Percentiles rank a stretch among this genome's conserved stretches.
Conservation (phyloP, 1,139 yeast genomes). For the Suzukiozyma palmioleophila region DNA sequence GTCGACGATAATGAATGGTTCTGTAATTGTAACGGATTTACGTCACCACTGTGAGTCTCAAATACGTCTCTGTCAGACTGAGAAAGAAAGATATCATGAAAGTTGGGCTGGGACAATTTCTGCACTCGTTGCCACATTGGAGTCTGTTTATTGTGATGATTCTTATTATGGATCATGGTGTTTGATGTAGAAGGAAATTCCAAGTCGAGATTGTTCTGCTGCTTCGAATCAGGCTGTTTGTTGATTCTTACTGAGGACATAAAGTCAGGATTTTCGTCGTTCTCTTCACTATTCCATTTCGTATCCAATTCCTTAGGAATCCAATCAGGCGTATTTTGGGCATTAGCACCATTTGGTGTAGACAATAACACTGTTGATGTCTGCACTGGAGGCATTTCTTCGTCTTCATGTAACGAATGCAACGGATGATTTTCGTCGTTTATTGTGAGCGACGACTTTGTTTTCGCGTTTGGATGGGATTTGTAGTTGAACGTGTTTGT, state of each 20-base stretch:
- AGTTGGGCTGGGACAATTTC: conserved; percentile 24
- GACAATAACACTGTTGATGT: conserved; percentile 9
- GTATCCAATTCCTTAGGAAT: conserved; percentile 40
- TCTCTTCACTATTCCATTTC: conserved; percentile 24
- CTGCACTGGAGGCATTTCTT: conserved; percentile 6
- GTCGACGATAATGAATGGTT: conserved; percentile 32
- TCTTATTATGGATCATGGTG: conserved; percentile 36
- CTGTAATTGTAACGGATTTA: conserved; percentile 7
- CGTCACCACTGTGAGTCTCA: conserved; percentile 12
- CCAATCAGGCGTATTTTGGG: conserved; percentile 36
- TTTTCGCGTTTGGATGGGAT: conserved; percentile 43
- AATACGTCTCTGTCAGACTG: conserved; percentile 4
- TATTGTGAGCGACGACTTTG: conserved; percentile 24
- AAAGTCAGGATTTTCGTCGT: conserved; percentile 14
- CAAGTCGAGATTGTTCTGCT: conserved; percentile 12
- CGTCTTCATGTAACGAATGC: conserved; percentile 1
- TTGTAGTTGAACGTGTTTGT: conserved; percentile 47
- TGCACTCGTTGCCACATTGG: conserved; percentile 38
- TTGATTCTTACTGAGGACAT: conserved; percentile 28
- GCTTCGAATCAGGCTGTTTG: conserved; percentile 6
- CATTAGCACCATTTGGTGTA: not conserved
- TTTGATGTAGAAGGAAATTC: conserved; percentile 22
- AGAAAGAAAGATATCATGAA: conserved; percentile 27
- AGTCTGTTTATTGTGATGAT: conserved; percentile 19
- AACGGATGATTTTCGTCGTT: not conserved